Conservation (phyloP, 495 filamentous ascomycete species). For the Cladorrhinum samala region DNA sequence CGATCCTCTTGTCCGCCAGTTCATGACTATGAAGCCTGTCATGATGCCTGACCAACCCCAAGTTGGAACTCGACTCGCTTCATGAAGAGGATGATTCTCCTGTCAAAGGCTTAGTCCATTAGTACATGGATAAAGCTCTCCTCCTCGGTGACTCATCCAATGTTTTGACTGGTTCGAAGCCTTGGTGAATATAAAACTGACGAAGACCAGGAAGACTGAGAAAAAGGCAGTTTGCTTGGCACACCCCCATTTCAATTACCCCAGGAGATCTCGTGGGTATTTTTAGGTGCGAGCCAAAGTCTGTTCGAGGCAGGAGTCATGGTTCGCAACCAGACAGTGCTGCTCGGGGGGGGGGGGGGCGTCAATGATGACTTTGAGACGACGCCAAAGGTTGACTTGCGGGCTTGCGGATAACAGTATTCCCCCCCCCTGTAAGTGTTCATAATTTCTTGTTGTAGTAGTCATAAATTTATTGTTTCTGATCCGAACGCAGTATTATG, state of each 20-base stretch:
- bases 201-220: slow-evolving; percentile 40
- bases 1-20: slow-evolving; percentile 51
- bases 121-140: slow-evolving; percentile 54
- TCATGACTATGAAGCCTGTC: slow-evolving; percentile 44
- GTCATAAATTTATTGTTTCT: background rate
- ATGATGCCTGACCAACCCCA: slow-evolving; percentile 46
- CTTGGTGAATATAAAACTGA: slow-evolving; percentile 42
- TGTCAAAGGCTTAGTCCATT: slow-evolving; percentile 47
- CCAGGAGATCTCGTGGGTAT: slow-evolving; percentile 57
- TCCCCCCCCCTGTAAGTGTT: slow-evolving; percentile 44
- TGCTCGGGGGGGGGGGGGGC: slow-evolving; percentile 49
- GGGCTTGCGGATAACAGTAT: slow-evolving; percentile 49
- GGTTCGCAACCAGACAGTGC: slow-evolving; percentile 46
- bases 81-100: slow-evolving; percentile 44
- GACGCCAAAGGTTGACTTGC: slow-evolving; percentile 45
- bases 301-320: slow-evolving; percentile 46
- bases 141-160: slow-evolving; percentile 43
- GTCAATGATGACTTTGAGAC: slow-evolving; percentile 50
- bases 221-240: slow-evolving; percentile 53
- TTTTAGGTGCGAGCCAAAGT: slow-evolving; percentile 40
- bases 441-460: background rate
- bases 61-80: slow-evolving; percentile 37
- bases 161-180: slow-evolving; percentile 40
- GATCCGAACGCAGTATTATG: slow-evolving; percentile 42
- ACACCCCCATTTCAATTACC: slow-evolving; percentile 61